Conservation (phyloP, 352 stramenopile species). For the Detonula confervacea region DNA sequence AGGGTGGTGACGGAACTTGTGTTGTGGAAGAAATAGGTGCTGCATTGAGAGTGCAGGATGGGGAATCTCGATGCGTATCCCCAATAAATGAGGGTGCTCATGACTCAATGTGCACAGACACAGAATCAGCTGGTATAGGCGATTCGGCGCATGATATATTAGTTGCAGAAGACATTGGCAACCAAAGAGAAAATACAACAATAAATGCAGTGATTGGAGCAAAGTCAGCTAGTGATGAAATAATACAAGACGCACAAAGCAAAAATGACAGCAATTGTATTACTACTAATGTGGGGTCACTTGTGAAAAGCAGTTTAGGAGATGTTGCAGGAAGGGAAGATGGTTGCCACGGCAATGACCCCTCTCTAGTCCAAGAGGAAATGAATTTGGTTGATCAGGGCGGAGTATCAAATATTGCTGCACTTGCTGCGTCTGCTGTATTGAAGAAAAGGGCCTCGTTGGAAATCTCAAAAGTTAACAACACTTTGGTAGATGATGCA, state of each 20-base stretch:
- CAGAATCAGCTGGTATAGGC: background rate
- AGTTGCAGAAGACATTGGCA: background rate
- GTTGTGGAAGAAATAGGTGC: background rate
- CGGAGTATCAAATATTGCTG: constrained; percentile 6
- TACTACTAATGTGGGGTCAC: background rate
- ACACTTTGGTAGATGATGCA: background rate
- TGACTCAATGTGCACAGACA: background rate
- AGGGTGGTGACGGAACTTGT: background rate
- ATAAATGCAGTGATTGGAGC: background rate
- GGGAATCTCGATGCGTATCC: background rate
- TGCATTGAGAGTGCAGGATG: too few species aligned
- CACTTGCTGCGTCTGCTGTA: constrained; percentile 1
- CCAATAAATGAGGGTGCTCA: background rate
- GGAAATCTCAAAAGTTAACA: background rate
- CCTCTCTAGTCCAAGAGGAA: background rate
- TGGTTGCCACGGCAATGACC: background rate
- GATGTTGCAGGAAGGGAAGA: constrained; percentile 3
- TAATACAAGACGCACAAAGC: constrained; percentile 6
- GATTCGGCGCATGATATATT: background rate
- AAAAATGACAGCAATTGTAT: background rate
- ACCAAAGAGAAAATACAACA: constrained; percentile 1
- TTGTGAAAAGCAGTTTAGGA: background rate
- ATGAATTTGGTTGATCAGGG: background rate
- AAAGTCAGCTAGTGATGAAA: constrained; percentile 1
- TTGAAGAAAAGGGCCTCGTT: background rate